A percentile compares a stretch with the other conserved stretches of the same genome.
These are phyloP conservation scores for Camellia sinensis DNA, from an alignment of 148 eudicot genomes.

Conservation along the genomic window DNA sequence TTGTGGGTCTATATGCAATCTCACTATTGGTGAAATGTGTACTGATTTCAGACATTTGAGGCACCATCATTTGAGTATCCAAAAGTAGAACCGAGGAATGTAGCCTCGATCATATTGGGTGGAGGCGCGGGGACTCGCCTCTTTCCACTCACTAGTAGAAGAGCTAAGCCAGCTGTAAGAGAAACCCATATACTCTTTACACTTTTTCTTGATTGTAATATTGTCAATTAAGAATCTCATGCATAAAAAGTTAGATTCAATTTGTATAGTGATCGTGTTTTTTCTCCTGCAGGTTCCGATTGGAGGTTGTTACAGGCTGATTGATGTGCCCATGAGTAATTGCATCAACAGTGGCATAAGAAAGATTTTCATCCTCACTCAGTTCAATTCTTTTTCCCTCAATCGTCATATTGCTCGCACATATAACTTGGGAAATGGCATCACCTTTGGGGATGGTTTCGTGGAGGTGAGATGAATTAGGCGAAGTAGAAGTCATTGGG, in stretches of 20 bases:
- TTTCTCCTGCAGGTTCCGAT: slow-evolving; percentile 67
- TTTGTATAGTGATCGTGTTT: background rate
- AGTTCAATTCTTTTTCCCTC: slow-evolving; percentile 89
- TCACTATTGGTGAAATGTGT: background rate
- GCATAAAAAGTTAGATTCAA: background rate
- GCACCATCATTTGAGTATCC: slow-evolving; percentile 45
- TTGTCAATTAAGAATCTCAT: background rate
- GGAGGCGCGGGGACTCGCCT: slow-evolving; percentile 92
- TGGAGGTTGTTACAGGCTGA: slow-evolving; percentile 95
- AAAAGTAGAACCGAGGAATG: slow-evolving; percentile 67
- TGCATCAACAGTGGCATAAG: slow-evolving; percentile 90
- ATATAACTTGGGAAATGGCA: slow-evolving; percentile 80
- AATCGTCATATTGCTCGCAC: slow-evolving; percentile 88
- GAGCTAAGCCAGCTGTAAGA: slow-evolving; percentile 93
- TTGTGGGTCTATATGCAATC: slow-evolving; percentile 1
- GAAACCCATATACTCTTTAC: background rate
- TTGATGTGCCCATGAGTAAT: slow-evolving; percentile 97
- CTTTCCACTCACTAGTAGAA: slow-evolving; percentile 80
- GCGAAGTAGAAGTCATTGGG: background rate
- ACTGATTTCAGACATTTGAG: slow-evolving; percentile 41
- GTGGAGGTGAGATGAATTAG: slow-evolving; percentile 64
- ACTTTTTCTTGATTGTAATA: background rate
- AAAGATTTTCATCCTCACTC: slow-evolving; percentile 91
- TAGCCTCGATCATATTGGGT: slow-evolving; percentile 81
- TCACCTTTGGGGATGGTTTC: slow-evolving; percentile 86